Conservation (phyloP, 2,329 filamentous ascomycete species). For the Aspergillus bombycis region DNA sequence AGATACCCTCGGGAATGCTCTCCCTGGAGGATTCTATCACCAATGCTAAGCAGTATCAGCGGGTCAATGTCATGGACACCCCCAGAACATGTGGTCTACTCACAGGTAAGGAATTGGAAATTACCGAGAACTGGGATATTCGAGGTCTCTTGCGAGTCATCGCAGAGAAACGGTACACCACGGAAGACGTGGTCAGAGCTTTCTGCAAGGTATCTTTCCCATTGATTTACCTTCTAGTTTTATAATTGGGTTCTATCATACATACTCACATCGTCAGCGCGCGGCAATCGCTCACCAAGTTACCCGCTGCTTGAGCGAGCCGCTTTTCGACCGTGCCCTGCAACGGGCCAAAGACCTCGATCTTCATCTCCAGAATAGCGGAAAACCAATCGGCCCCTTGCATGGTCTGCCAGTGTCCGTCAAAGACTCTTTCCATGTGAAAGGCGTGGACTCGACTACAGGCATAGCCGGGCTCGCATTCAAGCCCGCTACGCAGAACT, state of each 20-base stretch:
- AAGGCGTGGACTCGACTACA: slow-evolving; percentile 56
- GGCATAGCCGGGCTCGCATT: slow-evolving; percentile 64
- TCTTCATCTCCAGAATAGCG: slow-evolving; percentile 42
- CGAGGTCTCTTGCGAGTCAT: slow-evolving; percentile 42
- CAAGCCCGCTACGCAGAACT: slow-evolving; percentile 60
- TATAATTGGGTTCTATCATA: neutral
- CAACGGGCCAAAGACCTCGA: slow-evolving; percentile 54
- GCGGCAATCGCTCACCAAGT: slow-evolving; percentile 45
- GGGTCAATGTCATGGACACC: slow-evolving; percentile 50
- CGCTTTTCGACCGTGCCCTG: slow-evolving; percentile 55
- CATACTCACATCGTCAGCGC: slow-evolving; percentile 25
- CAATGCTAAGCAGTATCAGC: slow-evolving; percentile 34
- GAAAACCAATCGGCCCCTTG: slow-evolving; percentile 57
- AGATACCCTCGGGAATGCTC: slow-evolving; percentile 39
- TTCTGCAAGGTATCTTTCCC: slow-evolving; percentile 53
- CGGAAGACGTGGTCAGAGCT: slow-evolving; percentile 53
- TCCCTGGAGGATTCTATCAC: slow-evolving; percentile 40
- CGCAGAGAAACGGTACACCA: slow-evolving; percentile 35
- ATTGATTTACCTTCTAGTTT: neutral
- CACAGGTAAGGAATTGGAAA: slow-evolving; percentile 53
- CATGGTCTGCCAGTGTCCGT: slow-evolving; percentile 64
- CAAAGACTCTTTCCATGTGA: slow-evolving; percentile 51
- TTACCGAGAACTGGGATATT: slow-evolving; percentile 59
- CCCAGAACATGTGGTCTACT: slow-evolving; percentile 59
- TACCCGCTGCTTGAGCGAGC: slow-evolving; percentile 55